These are phyloP conservation scores for Rutstroemia sp. DNA, from an alignment of 2,329 filamentous ascomycete genomes.

Conservation along the genomic window DNA sequence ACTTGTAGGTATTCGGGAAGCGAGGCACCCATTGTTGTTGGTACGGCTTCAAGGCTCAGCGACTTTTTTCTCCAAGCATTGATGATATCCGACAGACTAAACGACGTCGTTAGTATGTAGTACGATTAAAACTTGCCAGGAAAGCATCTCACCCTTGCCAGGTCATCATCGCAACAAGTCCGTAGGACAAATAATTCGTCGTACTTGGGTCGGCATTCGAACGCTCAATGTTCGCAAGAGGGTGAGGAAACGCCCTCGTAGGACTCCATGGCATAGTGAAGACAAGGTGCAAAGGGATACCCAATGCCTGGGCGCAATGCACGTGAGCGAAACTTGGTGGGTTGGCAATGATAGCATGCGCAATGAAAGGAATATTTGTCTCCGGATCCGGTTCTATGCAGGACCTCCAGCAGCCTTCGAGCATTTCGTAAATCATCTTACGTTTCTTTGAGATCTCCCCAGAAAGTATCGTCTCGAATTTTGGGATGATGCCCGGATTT, in stretches of 20 bases:
- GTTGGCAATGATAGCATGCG: slow-evolving; percentile 74
- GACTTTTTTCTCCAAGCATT: slow-evolving; percentile 65
- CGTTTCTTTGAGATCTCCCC: slow-evolving; percentile 68
- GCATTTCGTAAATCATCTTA: slow-evolving; percentile 66
- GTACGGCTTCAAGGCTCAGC: slow-evolving; percentile 63
- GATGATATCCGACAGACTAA: slow-evolving; percentile 59
- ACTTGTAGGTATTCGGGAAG: slow-evolving; percentile 64
- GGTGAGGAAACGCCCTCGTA: slow-evolving; percentile 67
- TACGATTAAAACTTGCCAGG: background rate
- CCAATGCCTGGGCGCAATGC: background rate
- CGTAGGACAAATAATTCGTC: slow-evolving; percentile 72
- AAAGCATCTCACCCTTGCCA: slow-evolving; percentile 54
- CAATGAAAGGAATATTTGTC: slow-evolving; percentile 41
- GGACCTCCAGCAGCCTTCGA: slow-evolving; percentile 75
- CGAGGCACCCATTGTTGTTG: slow-evolving; percentile 68
- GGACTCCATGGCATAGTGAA: slow-evolving; percentile 61
- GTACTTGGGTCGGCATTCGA: slow-evolving; percentile 63
- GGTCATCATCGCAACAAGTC: slow-evolving; percentile 73
- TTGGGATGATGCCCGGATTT: slow-evolving; percentile 75
- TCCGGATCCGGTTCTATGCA: slow-evolving; percentile 53
- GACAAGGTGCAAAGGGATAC: background rate
- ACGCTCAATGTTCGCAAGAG: slow-evolving; percentile 58
- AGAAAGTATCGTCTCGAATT: slow-evolving; percentile 62
- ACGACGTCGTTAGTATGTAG: background rate
- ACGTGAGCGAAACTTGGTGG: slow-evolving; percentile 65